Percentiles rank a stretch among this genome's conserved stretches.
These are phyloP conservation scores for Candida glucosophila DNA, from an alignment of 1,139 yeast genomes.

Conservation along the genomic window DNA sequence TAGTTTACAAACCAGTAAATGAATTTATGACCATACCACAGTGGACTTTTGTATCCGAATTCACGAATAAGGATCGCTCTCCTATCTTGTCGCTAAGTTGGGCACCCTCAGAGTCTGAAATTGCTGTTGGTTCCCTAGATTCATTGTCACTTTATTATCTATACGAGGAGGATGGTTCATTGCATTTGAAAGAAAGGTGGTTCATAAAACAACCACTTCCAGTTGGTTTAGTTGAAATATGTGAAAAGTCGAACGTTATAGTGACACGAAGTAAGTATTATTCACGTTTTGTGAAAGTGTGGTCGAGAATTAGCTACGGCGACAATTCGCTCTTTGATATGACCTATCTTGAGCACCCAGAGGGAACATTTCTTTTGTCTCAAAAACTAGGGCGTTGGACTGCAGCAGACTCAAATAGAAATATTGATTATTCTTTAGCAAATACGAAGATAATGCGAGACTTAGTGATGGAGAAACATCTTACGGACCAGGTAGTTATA, in stretches of 20 bases:
- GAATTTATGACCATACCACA: conserved; percentile 34
- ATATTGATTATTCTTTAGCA: conserved; percentile 25
- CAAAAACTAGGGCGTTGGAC: conserved; percentile 16
- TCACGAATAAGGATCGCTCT: conserved; percentile 19
- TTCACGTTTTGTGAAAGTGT: conserved; percentile 65
- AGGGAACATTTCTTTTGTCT: conserved; percentile 25
- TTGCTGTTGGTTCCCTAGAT: conserved; percentile 50
- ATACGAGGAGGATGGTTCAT: conserved; percentile 36
- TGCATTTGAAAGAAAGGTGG: conserved; percentile 41
- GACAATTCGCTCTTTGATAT: conserved; percentile 62
- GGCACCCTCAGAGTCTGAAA: conserved; percentile 54
- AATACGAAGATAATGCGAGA: conserved; percentile 31
- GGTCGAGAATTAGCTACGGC: conserved; percentile 72
- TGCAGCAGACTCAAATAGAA: conserved; percentile 5
- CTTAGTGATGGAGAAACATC: conserved; percentile 17
- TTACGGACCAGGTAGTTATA: conserved; percentile 32
- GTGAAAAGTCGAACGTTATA: conserved; percentile 59
- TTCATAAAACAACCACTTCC: conserved; percentile 46
- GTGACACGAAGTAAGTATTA: conserved; percentile 50
- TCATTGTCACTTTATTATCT: conserved; percentile 48
- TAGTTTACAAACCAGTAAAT: conserved; percentile 36
- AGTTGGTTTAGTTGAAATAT: conserved; percentile 43
- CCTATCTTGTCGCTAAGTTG: conserved; percentile 50
- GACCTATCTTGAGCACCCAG: conserved; percentile 57
- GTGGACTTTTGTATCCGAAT: conserved; percentile 36